Percentiles rank a stretch among this genome's conserved stretches.
These are phyloP conservation scores for Tritrichomonas musculus DNA, from an alignment of 208 protist genomes.

Conservation along the genomic window DNA sequence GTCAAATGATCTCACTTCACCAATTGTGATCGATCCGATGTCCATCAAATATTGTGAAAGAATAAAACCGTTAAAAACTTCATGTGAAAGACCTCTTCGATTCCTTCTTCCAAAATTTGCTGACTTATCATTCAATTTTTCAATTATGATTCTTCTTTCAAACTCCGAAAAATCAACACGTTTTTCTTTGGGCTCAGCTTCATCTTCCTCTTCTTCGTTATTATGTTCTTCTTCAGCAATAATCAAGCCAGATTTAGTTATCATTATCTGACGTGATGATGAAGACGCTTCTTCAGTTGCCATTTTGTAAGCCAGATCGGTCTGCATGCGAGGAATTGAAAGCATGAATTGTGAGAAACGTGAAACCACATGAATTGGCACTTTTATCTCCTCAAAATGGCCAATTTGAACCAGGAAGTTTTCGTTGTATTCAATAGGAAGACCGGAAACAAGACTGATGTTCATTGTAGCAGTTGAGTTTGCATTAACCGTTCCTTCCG, in stretches of 20 bases:
- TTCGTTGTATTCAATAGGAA: neutral
- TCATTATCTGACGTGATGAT: neutral
- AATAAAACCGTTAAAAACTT: neutral
- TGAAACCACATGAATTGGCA: neutral
- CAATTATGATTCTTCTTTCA: neutral
- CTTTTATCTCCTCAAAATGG: neutral
- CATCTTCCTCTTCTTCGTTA: too few species aligned
- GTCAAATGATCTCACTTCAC: neutral
- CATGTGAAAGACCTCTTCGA: neutral
- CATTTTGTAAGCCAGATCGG: neutral
- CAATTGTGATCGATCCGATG: neutral
- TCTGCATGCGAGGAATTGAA: neutral
- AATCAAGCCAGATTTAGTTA: neutral
- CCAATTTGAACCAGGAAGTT: constrained; percentile 2
- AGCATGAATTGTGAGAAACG: neutral
- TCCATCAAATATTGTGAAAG: neutral
- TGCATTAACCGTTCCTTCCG: neutral
- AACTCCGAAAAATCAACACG: neutral
- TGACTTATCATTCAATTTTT: neutral
- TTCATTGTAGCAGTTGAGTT: neutral
- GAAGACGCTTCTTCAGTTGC: neutral
- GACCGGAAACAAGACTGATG: neutral
- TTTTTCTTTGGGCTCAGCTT: too few species aligned
- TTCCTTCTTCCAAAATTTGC: neutral
- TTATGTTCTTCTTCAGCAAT: neutral